Conservation (phyloP, 345 rosid species). For the Garcia nutans region DNA sequence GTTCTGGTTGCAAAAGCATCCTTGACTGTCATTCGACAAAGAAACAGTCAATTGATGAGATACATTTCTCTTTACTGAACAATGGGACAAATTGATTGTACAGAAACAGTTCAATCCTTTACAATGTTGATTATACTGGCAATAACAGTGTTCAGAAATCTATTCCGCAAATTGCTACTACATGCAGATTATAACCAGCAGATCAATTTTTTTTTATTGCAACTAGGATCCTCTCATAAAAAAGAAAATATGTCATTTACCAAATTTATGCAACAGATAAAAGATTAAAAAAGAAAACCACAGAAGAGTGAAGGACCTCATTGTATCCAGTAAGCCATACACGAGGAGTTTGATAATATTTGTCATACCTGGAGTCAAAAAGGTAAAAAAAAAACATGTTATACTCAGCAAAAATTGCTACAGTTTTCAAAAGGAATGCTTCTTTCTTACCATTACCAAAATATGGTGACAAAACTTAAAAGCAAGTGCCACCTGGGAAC, state of each 20-base stretch:
- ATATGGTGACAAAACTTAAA: background rate
- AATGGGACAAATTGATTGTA: background rate
- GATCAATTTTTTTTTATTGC: background rate
- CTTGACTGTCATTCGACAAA: slow-evolving; percentile 54
- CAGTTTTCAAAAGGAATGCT: background rate
- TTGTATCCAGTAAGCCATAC: slow-evolving; percentile 96
- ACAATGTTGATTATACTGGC: background rate
- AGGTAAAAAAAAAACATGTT: slow-evolving; percentile 14
- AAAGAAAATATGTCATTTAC: too few relatives aligned
- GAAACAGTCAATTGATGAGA: slow-evolving; percentile 12
- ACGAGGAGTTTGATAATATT: slow-evolving; percentile 92
- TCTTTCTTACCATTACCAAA: background rate
- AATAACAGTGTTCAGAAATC: background rate
- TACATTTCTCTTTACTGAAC: slow-evolving; percentile 6
- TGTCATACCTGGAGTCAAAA: slow-evolving; percentile 61
- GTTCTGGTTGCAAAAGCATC: slow-evolving; percentile 84
- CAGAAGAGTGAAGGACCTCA: slow-evolving; percentile 48
- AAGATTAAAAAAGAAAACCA: background rate
- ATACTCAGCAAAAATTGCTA: background rate
- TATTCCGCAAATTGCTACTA: background rate
- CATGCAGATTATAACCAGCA: background rate
- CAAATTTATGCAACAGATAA: background rate
- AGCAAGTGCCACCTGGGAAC: background rate
- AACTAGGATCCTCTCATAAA: background rate
- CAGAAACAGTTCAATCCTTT: slow-evolving; percentile 2